Conservation (phyloP, 2,329 filamentous ascomycete species). For the Onygena corvina region DNA sequence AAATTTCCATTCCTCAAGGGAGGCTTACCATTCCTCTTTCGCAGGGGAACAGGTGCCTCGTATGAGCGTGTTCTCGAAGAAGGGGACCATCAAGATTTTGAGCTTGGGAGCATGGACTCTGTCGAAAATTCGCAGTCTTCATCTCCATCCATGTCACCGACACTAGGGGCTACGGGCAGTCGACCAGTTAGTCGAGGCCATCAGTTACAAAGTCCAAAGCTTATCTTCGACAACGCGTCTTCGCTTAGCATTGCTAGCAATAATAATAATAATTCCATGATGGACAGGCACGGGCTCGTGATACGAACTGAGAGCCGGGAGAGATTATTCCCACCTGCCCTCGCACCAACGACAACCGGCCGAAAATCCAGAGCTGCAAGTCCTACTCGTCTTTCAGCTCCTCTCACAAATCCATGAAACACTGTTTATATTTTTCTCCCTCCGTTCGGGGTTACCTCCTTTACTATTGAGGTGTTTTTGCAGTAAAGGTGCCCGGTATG, state of each 20-base stretch:
- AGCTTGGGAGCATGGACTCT: conserved; percentile 55
- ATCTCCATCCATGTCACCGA: conserved; percentile 43
- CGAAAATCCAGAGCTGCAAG: conserved; percentile 35
- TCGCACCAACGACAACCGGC: conserved; percentile 38
- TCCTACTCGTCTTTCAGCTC: conserved; percentile 31
- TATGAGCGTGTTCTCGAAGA: conserved; percentile 85
- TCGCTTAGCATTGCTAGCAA: conserved; percentile 27
- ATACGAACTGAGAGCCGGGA: conserved; percentile 80
- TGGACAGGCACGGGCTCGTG: conserved; percentile 59
- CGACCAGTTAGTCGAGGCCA: conserved; percentile 20
- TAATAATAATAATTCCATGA: conserved; percentile 22
- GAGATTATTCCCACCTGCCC: conserved; percentile 48
- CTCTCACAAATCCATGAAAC: neutral
- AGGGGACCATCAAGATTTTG: conserved; percentile 56
- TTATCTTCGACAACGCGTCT: conserved; percentile 31
- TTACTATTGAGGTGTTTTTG: neutral
- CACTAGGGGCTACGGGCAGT: conserved; percentile 26
- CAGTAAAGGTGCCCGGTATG: neutral
- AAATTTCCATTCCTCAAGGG: conserved; percentile 46
- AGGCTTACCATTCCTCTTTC: conserved; percentile 29
- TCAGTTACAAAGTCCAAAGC: conserved; percentile 26
- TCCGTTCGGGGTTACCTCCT: neutral
- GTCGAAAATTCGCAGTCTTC: conserved; percentile 52
- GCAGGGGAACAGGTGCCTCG: conserved; percentile 30
- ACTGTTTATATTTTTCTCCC: neutral